phyloP scores from a whole-genome alignment of 208 protist genomes.

The Trypanosoma mega region DNA sequence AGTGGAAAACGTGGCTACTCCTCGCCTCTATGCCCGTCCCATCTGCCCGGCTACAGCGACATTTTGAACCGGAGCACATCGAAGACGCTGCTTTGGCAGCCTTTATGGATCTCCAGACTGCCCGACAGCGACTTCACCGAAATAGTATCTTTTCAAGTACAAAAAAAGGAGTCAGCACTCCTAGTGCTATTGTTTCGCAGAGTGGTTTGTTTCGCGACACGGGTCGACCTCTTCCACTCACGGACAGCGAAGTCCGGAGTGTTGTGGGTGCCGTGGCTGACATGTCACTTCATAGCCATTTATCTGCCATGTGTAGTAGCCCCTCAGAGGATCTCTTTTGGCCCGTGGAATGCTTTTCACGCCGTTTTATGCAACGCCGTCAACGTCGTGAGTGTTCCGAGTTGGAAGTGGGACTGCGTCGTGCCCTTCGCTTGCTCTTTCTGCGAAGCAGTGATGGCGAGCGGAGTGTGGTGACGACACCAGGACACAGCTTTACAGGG shows the following conservation, averaged over 20 bases:
- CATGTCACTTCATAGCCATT: not conserved
- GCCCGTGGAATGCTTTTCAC: not conserved
- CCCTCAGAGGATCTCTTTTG: no score
- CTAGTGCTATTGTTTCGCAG: no score
- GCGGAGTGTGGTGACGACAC: no score
- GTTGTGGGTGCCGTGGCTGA: not conserved
- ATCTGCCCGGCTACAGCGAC: conserved; percentile 1
- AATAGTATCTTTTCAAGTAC: no score
- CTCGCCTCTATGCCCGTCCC: not conserved
- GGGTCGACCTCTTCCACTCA: conserved; percentile 1
- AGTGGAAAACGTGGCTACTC: conserved; percentile 6
- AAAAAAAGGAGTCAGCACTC: no score
- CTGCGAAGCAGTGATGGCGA: no score
- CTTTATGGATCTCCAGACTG: not conserved
- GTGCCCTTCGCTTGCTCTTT: conserved; percentile 2
- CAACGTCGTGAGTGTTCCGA: not conserved
- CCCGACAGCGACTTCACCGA: no score
- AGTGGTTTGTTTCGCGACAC: not conserved
- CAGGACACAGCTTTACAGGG: no score
- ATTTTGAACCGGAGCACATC: conserved; percentile 5
- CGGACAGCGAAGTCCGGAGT: not conserved
- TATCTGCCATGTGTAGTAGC: not conserved
- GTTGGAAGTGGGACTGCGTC: not conserved
- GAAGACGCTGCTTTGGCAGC: conserved; percentile 8
- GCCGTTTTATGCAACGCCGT: not conserved